Conservation (phyloP, 2,329 filamentous ascomycete species). For the Aureobasidium leucospermi region DNA sequence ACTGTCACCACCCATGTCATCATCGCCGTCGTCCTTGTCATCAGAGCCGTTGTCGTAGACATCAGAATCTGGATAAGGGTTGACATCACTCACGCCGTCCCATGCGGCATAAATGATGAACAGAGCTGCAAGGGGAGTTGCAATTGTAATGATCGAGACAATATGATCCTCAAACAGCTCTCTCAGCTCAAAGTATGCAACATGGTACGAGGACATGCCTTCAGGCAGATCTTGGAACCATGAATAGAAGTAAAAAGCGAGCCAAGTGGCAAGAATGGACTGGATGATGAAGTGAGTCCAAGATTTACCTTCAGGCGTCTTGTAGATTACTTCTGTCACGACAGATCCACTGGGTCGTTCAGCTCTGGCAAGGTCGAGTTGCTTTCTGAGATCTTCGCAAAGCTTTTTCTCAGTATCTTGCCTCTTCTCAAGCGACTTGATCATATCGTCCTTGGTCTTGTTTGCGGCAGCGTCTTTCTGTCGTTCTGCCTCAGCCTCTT, state of each 20-base stretch:
- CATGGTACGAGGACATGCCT: background rate
- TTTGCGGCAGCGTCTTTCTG: background rate
- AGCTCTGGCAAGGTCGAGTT: too few species aligned
- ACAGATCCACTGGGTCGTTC: too few species aligned
- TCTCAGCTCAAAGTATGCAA: background rate
- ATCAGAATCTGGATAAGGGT: background rate
- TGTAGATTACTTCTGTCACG: too few species aligned
- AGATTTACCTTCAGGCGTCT: too few species aligned
- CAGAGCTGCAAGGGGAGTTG: background rate
- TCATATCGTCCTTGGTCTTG: background rate
- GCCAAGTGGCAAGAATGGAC: too few species aligned
- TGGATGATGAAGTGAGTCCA: too few species aligned
- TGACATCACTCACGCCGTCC: background rate
- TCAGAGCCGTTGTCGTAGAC: background rate
- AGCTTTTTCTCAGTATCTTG: too few species aligned
- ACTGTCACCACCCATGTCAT: background rate
- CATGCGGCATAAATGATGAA: background rate
- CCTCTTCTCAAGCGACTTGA: background rate
- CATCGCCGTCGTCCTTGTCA: background rate
- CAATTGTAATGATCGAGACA: background rate
- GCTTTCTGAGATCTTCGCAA: too few species aligned
- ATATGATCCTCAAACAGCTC: background rate
- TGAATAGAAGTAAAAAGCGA: too few species aligned
- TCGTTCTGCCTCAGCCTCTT: background rate
- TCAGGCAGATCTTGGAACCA: too few species aligned